Conservation (phyloP, 2,329 filamentous ascomycete species). For the Aspergillus flavus region DNA sequence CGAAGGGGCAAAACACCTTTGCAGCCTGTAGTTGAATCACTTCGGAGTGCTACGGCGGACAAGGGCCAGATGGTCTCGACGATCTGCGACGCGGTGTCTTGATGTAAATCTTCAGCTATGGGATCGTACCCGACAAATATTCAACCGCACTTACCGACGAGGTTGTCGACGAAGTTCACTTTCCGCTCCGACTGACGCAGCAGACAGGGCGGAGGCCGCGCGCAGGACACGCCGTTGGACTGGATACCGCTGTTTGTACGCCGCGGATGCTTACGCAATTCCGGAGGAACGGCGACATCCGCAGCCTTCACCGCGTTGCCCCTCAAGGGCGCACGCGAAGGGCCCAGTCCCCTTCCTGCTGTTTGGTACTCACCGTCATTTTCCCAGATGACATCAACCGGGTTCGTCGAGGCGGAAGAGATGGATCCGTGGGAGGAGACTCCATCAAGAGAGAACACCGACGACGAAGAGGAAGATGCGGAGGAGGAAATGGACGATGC, state of each 20-base stretch:
- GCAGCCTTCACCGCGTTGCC: conserved; percentile 31
- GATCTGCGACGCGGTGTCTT: conserved; percentile 96
- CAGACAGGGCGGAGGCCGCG: conserved; percentile 71
- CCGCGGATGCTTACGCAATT: conserved; percentile 55
- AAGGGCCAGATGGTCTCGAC: conserved; percentile 97
- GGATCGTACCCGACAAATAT: conserved; percentile 24
- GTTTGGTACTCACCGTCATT: conserved; percentile 37
- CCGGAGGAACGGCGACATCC: conserved; percentile 40
- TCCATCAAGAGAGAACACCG: conserved; percentile 72
- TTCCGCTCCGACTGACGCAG: conserved; percentile 89
- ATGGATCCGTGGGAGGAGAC: conserved; percentile 69
- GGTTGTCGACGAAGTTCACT: conserved; percentile 91
- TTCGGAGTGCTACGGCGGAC: conserved; percentile 76
- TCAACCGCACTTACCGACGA: conserved; percentile 78
- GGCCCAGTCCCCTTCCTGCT: conserved; percentile 28
- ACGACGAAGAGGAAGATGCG: conserved; percentile 74
- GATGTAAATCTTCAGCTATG: conserved; percentile 23
- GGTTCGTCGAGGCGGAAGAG: conserved; percentile 66
- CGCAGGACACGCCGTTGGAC: conserved; percentile 46
- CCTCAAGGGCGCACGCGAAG: conserved; percentile 31
- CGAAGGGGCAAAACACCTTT: conserved; percentile 85
- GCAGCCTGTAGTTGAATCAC: conserved; percentile 64
- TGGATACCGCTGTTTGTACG: conserved; percentile 54
- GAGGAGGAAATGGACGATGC: conserved; percentile 72
- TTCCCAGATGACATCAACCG: conserved; percentile 56